Percentiles rank a stretch among this genome's conserved stretches.
These are phyloP conservation scores for Aegilops sharonensis DNA, from an alignment of 176 grass and related monocot genomes.

Conservation along the genomic window DNA sequence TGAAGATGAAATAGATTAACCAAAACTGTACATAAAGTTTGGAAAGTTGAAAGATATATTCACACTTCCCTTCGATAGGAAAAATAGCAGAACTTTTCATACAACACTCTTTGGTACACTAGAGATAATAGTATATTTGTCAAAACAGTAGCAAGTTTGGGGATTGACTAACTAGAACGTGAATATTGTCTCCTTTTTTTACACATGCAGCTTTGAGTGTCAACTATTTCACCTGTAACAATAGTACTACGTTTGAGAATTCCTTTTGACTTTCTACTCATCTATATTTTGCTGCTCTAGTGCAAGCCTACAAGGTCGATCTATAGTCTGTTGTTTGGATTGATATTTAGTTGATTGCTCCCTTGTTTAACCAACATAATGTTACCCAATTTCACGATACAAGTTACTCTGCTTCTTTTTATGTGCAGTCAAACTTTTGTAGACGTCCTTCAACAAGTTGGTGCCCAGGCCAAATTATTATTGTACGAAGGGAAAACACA, in stretches of 20 bases:
- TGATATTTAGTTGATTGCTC: slow-evolving; percentile 12
- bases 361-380: slow-evolving; percentile 9
- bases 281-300: slow-evolving; percentile 22
- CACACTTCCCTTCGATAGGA: not conserved
- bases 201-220: not conserved
- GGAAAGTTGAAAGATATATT: slow-evolving; percentile 5
- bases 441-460: slow-evolving; percentile 52
- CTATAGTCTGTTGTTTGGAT: not conserved
- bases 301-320: slow-evolving; percentile 13
- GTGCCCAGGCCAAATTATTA: slow-evolving; percentile 68
- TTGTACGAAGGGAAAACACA: slow-evolving; percentile 96
- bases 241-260: not conserved
- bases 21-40: not conserved
- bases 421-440: slow-evolving; percentile 68
- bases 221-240: slow-evolving; percentile 20
- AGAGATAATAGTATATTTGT: not conserved
- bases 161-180: not conserved
- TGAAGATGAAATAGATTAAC: slow-evolving; percentile 3
- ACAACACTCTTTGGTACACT: not conserved
- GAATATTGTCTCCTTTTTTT: not conserved
- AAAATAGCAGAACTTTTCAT: not conserved
- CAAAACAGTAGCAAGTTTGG: not conserved
- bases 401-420: slow-evolving; percentile 36
- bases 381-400: slow-evolving; percentile 22
- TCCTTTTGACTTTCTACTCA: slow-evolving; percentile 2